These are phyloP conservation scores for Arthroderma sp. DNA, from an alignment of 2,329 filamentous ascomycete species.

Conservation along the genomic window DNA sequence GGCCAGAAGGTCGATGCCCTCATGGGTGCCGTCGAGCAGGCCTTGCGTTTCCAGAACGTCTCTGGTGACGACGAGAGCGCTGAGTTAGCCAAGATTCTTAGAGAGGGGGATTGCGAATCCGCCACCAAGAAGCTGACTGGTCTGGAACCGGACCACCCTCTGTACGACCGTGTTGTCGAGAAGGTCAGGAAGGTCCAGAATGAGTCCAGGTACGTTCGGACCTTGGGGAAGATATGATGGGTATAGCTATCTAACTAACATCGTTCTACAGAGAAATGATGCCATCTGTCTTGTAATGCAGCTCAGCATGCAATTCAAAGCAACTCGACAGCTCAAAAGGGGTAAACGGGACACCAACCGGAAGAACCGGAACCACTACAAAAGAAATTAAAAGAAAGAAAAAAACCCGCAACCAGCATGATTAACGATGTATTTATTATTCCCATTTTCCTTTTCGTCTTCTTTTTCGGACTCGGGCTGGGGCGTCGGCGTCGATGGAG, in stretches of 20 bases:
- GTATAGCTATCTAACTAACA: not conserved
- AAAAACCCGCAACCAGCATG: not conserved
- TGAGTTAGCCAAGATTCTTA: conserved; percentile 77
- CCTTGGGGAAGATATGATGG: not conserved
- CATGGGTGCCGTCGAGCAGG: conserved; percentile 76
- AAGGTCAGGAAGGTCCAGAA: conserved; percentile 73
- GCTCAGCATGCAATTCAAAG: not conserved
- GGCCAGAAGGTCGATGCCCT: conserved; percentile 62
- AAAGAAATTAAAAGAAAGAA: not conserved
- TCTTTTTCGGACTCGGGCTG: conserved; percentile 5
- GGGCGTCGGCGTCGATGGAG: conserved; percentile 1
- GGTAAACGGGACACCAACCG: not conserved
- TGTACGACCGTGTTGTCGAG: conserved; percentile 63
- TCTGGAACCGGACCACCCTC: conserved; percentile 60
- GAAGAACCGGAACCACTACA: not conserved
- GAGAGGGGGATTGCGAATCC: conserved; percentile 57
- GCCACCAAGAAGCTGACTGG: conserved; percentile 74
- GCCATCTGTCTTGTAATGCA: conserved; percentile 1
- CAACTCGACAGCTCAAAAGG: not conserved
- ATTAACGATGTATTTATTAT: conserved; percentile 6
- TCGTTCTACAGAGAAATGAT: conserved; percentile 3
- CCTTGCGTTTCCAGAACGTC: conserved; percentile 90
- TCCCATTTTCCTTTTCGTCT: not conserved
- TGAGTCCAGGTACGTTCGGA: conserved; percentile 27
- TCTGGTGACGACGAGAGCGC: conserved; percentile 80